Evolutionary conservation across 345 rosid species (phyloP), one percentile per base, ranked within the genome.

Genomic region (Brassica juncea): DNA sequence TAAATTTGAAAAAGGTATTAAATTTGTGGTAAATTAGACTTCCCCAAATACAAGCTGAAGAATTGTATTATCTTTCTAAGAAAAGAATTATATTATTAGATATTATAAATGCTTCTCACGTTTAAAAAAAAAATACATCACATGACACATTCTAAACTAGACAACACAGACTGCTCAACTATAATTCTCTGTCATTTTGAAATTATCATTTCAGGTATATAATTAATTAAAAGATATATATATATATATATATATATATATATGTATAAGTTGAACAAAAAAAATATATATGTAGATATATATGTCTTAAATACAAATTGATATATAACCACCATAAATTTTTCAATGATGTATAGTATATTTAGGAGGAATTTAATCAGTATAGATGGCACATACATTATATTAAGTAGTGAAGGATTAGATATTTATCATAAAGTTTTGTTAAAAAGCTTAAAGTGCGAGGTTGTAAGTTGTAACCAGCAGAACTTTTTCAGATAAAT

Each of bases 391-490:
- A 15, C 49, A 76, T 1, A 69, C 23, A 4, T 31, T n/a, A 68
- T 4, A 44, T 60, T 25, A 70, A 15, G 15, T n/a, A 54, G 11
- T 39, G 77, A 28, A 44, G 47, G 67, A 66, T 72, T 35, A 44
- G 25, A 73, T 23, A 74, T 73, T 60, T 49, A 21, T 60, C 15
- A 27, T 42, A 66, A 55, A 16, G 5, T 23, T 63, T 31, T 71
- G 12, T 25, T 23, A 70, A 78, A 78, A 71, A 30, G 67, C 59
- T 72, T 59, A 79, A 68, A 68, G 77, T 68, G 82, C 30, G 60
- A 74, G 21, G 31, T 80, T 80, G 78, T 68, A 73, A 80, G 71
- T 80, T 68, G 78, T 68, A 79, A 74, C 70, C 78, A 74, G 60
- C 71, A 27, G 35, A 68, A 66, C 75, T 62, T 80, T 80, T 68